Percentiles rank a stretch among this genome's conserved stretches.
These are phyloP conservation scores for Malania oleifera DNA, from an alignment of 164 flowering plant species.

Conservation along the genomic window DNA sequence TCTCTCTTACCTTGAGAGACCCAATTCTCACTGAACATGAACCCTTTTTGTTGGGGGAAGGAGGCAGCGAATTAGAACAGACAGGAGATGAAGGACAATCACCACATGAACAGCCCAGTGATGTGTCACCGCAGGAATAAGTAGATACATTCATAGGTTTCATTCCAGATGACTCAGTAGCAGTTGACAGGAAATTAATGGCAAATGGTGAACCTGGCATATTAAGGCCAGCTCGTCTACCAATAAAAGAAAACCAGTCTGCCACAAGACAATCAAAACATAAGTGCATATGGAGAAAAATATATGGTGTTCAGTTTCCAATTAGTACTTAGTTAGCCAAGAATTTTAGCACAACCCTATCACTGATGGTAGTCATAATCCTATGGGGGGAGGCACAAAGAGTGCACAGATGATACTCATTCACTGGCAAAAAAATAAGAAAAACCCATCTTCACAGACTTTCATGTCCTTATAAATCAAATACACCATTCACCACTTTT, in stretches of 20 bases:
- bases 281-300: background rate
- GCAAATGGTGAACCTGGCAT: slow-evolving; percentile 92
- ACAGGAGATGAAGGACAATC: slow-evolving; percentile 86
- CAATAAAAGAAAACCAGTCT: slow-evolving; percentile 96
- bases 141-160: slow-evolving; percentile 82
- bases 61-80: slow-evolving; percentile 58
- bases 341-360: too few relatives aligned
- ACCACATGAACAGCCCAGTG: slow-evolving; percentile 98
- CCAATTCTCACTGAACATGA: slow-evolving; percentile 78
- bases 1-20: slow-evolving; percentile 56
- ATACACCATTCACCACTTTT: too few relatives aligned
- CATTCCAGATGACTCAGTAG: slow-evolving; percentile 71
- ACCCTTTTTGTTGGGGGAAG: slow-evolving; percentile 36
- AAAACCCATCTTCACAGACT: too few relatives aligned
- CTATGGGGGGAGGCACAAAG: too few relatives aligned
- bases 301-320: too few relatives aligned
- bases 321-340: too few relatives aligned
- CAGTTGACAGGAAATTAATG: slow-evolving; percentile 54
- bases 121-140: slow-evolving; percentile 86
- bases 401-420: too few relatives aligned
- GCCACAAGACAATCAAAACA: slow-evolving; percentile 16
- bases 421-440: too few relatives aligned
- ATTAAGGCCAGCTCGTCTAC: slow-evolving; percentile 46
- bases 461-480: too few relatives aligned
- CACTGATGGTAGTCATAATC: too few relatives aligned